Percentiles rank a stretch among this genome's conserved stretches.
Evolutionary conservation across 805 yeast species (phyloP).

Genomic region (Lipomyces sp.): DNA sequence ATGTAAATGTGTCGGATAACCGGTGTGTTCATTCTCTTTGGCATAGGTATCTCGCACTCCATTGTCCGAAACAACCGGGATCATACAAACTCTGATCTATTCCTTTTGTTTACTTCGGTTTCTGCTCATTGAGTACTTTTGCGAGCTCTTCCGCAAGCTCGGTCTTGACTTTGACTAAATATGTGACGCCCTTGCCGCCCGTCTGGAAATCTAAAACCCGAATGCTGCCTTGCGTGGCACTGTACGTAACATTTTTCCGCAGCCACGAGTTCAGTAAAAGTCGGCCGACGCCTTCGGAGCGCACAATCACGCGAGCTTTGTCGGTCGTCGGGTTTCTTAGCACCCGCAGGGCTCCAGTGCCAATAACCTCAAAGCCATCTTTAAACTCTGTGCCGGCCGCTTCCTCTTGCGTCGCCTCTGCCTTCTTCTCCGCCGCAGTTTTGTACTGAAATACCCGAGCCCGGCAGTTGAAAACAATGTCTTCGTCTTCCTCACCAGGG

Average conservation of each 20-base stretch:
- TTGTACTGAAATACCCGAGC: constrained; percentile 67
- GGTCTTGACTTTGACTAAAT: constrained; percentile 72
- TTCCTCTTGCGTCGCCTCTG: constrained; percentile 18
- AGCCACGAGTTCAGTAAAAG: constrained; percentile 60
- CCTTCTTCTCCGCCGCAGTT: constrained; percentile 43
- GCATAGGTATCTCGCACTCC: too few species aligned
- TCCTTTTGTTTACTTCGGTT: too few species aligned
- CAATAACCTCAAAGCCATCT: constrained; percentile 53
- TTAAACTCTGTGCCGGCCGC: constrained; percentile 2
- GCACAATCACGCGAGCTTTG: constrained; percentile 67
- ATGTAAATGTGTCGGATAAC: too few species aligned
- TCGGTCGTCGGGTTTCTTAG: constrained; percentile 57
- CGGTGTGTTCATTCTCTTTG: too few species aligned
- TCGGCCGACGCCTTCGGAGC: constrained; percentile 87
- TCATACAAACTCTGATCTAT: too few species aligned
- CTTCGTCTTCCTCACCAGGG: constrained; percentile 88
- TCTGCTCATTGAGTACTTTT: constrained; percentile 36
- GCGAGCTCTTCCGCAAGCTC: constrained; percentile 59
- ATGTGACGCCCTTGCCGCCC: constrained; percentile 52
- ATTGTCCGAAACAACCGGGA: too few species aligned
- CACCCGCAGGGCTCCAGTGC: constrained; percentile 79
- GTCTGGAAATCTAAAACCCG: constrained; percentile 56
- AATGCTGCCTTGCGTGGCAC: constrained; percentile 58
- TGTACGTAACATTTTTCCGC: constrained; percentile 48
- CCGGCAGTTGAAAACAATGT: constrained; percentile 56